Conservation (phyloP, 345 rosid species). For the Salix udensis region DNA sequence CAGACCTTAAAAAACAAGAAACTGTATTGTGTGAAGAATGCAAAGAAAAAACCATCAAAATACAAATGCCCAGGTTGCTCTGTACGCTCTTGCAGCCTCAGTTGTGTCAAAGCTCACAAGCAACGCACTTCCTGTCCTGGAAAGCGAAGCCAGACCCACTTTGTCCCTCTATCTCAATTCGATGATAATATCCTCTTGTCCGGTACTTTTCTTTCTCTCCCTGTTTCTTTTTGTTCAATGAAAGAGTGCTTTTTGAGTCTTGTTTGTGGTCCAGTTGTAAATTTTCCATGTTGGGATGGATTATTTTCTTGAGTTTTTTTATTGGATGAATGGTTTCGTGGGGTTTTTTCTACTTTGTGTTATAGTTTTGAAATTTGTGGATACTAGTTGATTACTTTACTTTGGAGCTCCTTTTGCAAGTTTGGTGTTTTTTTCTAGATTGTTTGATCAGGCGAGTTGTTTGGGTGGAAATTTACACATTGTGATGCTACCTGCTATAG, state of each 20-base stretch:
- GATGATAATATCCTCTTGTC: constrained; percentile 65
- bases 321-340: background rate
- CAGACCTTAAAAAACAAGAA: background rate
- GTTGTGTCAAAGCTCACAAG: constrained; percentile 82
- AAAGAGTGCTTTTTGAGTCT: background rate
- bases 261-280: background rate
- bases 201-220: constrained; percentile 39
- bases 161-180: constrained; percentile 63
- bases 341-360: too few species aligned
- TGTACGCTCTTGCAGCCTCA: constrained; percentile 70
- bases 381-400: too few species aligned
- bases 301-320: background rate
- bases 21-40: constrained; percentile 58
- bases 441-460: background rate
- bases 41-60: constrained; percentile 42
- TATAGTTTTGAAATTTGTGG: too few species aligned
- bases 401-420: too few species aligned
- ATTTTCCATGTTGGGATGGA: background rate
- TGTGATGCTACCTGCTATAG: constrained; percentile 26
- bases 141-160: constrained; percentile 43
- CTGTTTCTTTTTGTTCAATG: background rate
- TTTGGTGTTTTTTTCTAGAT: background rate
- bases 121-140: constrained; percentile 72
- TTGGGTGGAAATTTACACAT: background rate
- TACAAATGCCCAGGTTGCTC: constrained; percentile 89